Evolutionary conservation across 2,329 filamentous ascomycete species (phyloP).

Genomic region (Phyllosticta paracitricarpa): DNA sequence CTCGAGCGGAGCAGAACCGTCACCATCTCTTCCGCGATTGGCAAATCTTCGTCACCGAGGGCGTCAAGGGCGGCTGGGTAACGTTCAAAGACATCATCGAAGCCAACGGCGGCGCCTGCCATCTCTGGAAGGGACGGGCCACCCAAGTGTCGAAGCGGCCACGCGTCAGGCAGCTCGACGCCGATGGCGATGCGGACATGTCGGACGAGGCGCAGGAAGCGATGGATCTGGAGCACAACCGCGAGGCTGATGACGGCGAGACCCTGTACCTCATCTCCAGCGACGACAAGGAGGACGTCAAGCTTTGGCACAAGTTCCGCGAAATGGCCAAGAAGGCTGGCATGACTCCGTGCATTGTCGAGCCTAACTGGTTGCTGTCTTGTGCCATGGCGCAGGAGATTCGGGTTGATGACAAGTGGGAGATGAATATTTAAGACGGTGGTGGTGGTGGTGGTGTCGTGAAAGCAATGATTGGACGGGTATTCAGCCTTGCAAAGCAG

Average conservation of each 20-base stretch:
- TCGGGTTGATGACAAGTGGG: slow-evolving; percentile 3
- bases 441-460: neutral
- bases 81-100: slow-evolving; percentile 79
- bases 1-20: slow-evolving; percentile 64
- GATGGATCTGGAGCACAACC: slow-evolving; percentile 16
- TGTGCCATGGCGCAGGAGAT: slow-evolving; percentile 82
- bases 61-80: slow-evolving; percentile 69
- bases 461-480: neutral
- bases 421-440: neutral
- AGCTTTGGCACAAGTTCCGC: slow-evolving; percentile 70
- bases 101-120: slow-evolving; percentile 78
- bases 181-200: slow-evolving; percentile 26
- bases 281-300: slow-evolving; percentile 52
- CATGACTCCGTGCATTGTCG: slow-evolving; percentile 72
- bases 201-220: slow-evolving; percentile 47
- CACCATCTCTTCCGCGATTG: slow-evolving; percentile 65
- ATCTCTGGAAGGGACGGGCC: slow-evolving; percentile 64
- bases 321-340: slow-evolving; percentile 68
- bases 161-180: slow-evolving; percentile 7
- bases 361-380: slow-evolving; percentile 80
- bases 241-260: slow-evolving; percentile 46
- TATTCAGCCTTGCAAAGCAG: neutral
- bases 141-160: slow-evolving; percentile 41
- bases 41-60: slow-evolving; percentile 74
- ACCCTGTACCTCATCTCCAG: slow-evolving; percentile 72